These are phyloP conservation scores for Hymenoscyphus scutula DNA, from an alignment of 2,329 filamentous ascomycete genomes.

Conservation along the genomic window DNA sequence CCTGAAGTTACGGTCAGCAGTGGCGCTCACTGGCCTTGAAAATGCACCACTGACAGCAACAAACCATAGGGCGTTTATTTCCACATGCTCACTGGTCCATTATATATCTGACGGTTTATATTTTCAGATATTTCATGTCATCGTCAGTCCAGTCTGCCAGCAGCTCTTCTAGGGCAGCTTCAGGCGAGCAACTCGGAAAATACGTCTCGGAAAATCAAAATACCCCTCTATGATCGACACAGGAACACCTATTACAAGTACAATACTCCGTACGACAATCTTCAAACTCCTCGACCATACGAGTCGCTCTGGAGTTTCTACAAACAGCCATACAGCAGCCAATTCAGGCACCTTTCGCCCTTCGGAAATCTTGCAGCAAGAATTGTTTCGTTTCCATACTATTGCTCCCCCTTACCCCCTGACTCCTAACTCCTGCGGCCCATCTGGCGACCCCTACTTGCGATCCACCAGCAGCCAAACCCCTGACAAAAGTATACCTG, in stretches of 20 bases:
- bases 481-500: not conserved
- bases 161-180: too few species aligned
- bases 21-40: not conserved
- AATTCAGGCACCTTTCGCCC: not conserved
- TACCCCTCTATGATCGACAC: too few species aligned
- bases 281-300: too few species aligned
- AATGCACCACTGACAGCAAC: not conserved
- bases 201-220: too few species aligned
- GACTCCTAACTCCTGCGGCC: slow-evolving; percentile 3
- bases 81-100: not conserved
- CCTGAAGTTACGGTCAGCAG: not conserved
- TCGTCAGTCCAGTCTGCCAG: too few species aligned
- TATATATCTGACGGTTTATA: too few species aligned
- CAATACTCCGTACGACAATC: too few species aligned
- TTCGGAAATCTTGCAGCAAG: not conserved
- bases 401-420: not conserved
- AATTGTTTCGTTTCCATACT: not conserved
- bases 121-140: too few species aligned
- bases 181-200: too few species aligned
- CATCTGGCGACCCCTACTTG: not conserved
- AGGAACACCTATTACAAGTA: too few species aligned
- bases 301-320: too few species aligned
- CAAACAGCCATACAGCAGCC: too few species aligned
- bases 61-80: not conserved
- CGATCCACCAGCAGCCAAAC: not conserved